Base-by-base conservation (phyloP, 192 early-diverging fungal genomes). In the Entomortierella lignicola region DNA sequence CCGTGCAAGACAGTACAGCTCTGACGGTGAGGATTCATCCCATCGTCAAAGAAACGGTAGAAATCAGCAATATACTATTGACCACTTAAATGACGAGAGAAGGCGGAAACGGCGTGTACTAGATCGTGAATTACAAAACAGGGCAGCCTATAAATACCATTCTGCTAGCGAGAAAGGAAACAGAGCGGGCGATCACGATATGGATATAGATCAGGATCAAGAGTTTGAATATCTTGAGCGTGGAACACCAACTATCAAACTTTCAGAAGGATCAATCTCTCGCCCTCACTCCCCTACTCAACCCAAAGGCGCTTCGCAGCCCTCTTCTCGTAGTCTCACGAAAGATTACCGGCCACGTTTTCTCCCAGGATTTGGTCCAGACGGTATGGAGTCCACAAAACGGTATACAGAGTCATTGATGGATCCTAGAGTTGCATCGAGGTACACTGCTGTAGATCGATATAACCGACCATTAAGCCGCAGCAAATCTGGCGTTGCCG, bases 41-140 rank as follows among this genome's bases (percentile, higher is more conserved):
- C n/a, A 29, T 55, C 42, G 25, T 8, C 63, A 17, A 0, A 51
- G n/a, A 31, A 50, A 10, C 20, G 29, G 60, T 44, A 48, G 30
- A 23, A 66, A 66, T 31, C 75, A 70, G 34, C 75, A 70, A 32
- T 54, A 60, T 53, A 51, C 66, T 53, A 70, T 79, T 18, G 75
- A 79, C 23, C 75, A 61, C 12, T 18, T 70, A 48, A 70, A 69
- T 41, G 67, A 79, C 17, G 75, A 79, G 53, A 69, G 50, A 39
- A 67, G 67, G 15, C 25, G 56, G 13, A 64, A 60, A 29, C 42
- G 63, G 18, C 75, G 67, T 8, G 62, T 70, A 6, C 17, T 58
- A 18, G 75, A 79, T 21, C 61, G 75, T 13, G 75, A 79, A 56
- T 21, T 79, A 41, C 75, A 79, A 25, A 63, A 34, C 55, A 58